phyloP scores from a whole-genome alignment of 257 asterid genomes.

The Leonotis leonurus region DNA sequence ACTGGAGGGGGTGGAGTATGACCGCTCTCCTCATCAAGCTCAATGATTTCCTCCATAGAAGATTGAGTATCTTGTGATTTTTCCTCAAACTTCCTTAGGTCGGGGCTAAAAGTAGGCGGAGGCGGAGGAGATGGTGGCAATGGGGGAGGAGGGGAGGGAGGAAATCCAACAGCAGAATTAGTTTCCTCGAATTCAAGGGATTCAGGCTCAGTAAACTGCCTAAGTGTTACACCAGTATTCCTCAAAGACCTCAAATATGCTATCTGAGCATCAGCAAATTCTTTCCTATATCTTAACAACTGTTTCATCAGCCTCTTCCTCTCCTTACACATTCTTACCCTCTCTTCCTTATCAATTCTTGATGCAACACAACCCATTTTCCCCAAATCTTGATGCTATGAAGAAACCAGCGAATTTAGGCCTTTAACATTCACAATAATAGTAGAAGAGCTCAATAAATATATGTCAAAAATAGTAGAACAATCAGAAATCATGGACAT shows the following conservation, averaged over 20 bases:
- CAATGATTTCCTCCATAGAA: conserved; percentile 39
- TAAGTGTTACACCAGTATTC: conserved; percentile 71
- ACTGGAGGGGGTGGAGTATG: conserved; percentile 56
- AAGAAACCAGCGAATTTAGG: neutral
- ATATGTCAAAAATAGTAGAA: neutral
- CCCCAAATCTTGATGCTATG: neutral
- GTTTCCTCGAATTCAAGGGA: conserved; percentile 62
- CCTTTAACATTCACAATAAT: conserved; percentile 1
- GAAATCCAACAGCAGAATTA: conserved; percentile 33
- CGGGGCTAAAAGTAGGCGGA: conserved; percentile 72
- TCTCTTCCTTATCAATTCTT: conserved; percentile 61
- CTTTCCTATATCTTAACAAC: conserved; percentile 42
- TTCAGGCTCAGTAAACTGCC: conserved; percentile 82
- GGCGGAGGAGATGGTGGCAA: conserved; percentile 73
- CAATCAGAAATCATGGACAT: neutral
- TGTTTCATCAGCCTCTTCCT: conserved; percentile 67
- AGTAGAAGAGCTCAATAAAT: neutral
- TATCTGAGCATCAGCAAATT: conserved; percentile 68
- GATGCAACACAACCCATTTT: conserved; percentile 81
- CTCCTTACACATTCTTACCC: conserved; percentile 64
- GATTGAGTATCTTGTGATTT: conserved; percentile 15
- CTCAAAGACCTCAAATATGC: conserved; percentile 65
- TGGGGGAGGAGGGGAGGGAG: conserved; percentile 72
- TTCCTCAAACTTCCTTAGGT: conserved; percentile 26
- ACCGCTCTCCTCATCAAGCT: conserved; percentile 34